phyloP scores from a whole-genome alignment of 441 rosid species.

The California macrophylla region DNA sequence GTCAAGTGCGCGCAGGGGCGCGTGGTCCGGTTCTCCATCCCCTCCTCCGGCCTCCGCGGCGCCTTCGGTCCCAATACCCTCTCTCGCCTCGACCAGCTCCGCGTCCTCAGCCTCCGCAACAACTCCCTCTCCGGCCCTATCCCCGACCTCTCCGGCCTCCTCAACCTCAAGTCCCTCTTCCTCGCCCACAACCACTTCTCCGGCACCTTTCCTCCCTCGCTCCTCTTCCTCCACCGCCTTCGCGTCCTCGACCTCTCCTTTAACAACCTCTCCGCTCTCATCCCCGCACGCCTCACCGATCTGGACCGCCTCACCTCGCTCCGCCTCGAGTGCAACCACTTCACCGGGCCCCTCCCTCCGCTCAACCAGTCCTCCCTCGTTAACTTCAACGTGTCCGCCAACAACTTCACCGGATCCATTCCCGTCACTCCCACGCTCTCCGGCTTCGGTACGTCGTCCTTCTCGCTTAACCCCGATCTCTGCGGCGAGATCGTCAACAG shows the following conservation, averaged over 20 bases:
- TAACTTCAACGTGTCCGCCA: constrained; percentile 56
- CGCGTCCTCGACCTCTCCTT: constrained; percentile 49
- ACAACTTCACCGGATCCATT: constrained; percentile 53
- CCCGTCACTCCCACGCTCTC: constrained; percentile 57
- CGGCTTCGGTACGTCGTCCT: constrained; percentile 46
- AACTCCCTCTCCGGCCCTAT: constrained; percentile 73
- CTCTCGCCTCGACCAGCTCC: constrained; percentile 73
- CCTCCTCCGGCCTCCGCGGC: constrained; percentile 44
- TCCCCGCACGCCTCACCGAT: constrained; percentile 40
- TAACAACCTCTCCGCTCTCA: constrained; percentile 41
- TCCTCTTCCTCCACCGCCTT: constrained; percentile 44
- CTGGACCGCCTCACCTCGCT: constrained; percentile 47
- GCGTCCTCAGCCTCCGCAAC: constrained; percentile 51
- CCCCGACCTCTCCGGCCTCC: constrained; percentile 63
- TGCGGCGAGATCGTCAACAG: constrained; percentile 67
- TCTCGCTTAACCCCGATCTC: constrained; percentile 44
- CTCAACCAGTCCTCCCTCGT: constrained; percentile 44
- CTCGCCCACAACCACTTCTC: constrained; percentile 46
- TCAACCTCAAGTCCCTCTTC: constrained; percentile 45
- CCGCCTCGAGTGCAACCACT: constrained; percentile 45
- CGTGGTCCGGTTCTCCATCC: constrained; percentile 49
- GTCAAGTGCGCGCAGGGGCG: constrained; percentile 67
- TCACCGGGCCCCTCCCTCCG: constrained; percentile 55
- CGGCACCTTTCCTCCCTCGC: constrained; percentile 43
- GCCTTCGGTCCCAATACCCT: constrained; percentile 43